Conservation (phyloP, 2,329 filamentous ascomycete species). For the Botryotinia calthae region DNA sequence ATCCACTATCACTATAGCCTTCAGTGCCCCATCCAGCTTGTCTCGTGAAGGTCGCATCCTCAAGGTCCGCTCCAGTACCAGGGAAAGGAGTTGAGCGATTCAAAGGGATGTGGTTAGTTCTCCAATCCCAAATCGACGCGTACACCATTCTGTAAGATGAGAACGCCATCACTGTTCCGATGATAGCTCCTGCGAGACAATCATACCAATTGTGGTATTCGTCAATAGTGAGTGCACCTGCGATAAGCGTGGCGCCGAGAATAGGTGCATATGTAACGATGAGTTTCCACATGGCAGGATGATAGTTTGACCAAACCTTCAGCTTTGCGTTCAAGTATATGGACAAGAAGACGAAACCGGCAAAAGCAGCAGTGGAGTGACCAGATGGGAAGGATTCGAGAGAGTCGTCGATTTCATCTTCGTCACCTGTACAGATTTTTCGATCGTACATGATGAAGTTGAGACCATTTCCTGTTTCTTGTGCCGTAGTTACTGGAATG, state of each 20-base stretch:
- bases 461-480: constrained; percentile 51
- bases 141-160: constrained; percentile 66
- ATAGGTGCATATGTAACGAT: constrained; percentile 63
- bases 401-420: constrained; percentile 62
- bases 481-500: constrained; percentile 43
- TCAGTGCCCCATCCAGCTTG: constrained; percentile 58
- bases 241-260: constrained; percentile 65
- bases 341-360: constrained; percentile 67
- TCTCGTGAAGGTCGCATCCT: constrained; percentile 56
- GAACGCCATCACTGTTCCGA: constrained; percentile 65
- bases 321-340: constrained; percentile 77
- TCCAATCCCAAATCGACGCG: constrained; percentile 66
- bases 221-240: constrained; percentile 67
- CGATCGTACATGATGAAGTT: constrained; percentile 64
- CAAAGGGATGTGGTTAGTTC: constrained; percentile 64
- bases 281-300: constrained; percentile 72
- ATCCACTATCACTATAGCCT: background rate
- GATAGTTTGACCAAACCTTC: constrained; percentile 71
- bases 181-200: constrained; percentile 61
- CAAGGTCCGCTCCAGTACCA: constrained; percentile 45
- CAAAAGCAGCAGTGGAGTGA: constrained; percentile 71
- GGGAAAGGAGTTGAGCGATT: constrained; percentile 54
- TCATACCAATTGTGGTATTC: constrained; percentile 77
- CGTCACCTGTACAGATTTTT: constrained; percentile 67
- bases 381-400: constrained; percentile 72